Evolutionary conservation across 1,284 basidiomycete species (phyloP), one percentile per base, ranked within the genome.

Genomic region (Tilletiopsis washingtonensis): DNA sequence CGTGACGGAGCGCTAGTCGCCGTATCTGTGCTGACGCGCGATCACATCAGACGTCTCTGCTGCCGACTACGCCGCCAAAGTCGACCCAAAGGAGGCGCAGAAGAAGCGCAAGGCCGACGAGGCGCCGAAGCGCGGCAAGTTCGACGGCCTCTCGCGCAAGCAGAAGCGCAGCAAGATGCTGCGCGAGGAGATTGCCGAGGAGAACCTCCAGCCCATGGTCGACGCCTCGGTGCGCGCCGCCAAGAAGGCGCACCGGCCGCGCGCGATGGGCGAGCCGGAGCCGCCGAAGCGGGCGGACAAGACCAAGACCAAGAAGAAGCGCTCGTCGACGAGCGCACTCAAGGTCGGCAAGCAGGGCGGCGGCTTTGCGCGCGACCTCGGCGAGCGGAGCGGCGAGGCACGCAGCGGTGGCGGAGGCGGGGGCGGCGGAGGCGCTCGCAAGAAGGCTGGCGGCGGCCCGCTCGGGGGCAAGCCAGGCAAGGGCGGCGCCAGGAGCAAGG

Each of bases 211-310:
- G 19, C 38, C 47, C 32, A 51, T 43, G n/a, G 48, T 63, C 15
- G 55, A 64, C 40, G 66, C 62, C 0, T 51, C 54, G 1, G 57
- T 73, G 20, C 57, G 70, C 3, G 61, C 67, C 6, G 65, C 67
- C 1, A 73, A 73, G 56, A 60, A 60, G 42, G 43, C 54, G 17
- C 56, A 61, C 32, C 51, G 61, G 3, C 70, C 70, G 12, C 63
- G 55, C 3, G 60, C 61, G 43, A 53, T 73, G n/a, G 64, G 67
- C 20, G 61, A 59, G 3, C 47, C 51, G 3, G 57, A 54, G 20
- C 42, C 59, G 42, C 15, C 51, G 24, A 53, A 42, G 21, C 32
- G 32, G 36, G 40, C 11, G 34, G 20, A 25, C 2, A 53, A 53
- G 37, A 34, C 29, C 14, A 19, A 19, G n/a, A 39, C 32, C 5